phyloP scores from a whole-genome alignment of 495 filamentous ascomycete genomes.

The Neurospora hispaniola region DNA sequence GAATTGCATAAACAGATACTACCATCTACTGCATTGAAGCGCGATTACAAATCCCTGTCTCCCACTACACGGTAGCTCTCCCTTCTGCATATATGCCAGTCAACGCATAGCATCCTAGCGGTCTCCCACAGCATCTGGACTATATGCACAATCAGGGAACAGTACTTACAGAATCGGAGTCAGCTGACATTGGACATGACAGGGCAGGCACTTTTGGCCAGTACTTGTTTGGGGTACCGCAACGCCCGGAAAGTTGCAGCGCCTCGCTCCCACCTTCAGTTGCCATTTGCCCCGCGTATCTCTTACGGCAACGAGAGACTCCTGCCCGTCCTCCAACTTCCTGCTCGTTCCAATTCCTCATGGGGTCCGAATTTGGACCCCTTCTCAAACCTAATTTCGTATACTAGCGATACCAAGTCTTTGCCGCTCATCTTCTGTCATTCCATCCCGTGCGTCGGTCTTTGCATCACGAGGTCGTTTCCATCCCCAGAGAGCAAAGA shows the following conservation, averaged over 20 bases:
- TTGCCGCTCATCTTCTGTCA: background rate
- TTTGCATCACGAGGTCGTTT: background rate
- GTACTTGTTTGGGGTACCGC: background rate
- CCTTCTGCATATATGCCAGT: background rate
- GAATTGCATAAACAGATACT: background rate
- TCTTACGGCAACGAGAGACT: slow-evolving; percentile 2
- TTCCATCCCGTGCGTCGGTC: background rate
- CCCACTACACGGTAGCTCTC: background rate
- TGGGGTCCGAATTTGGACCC: slow-evolving; percentile 19
- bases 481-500: background rate
- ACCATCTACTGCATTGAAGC: background rate
- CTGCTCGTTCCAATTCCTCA: slow-evolving; percentile 3
- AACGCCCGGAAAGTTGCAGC: background rate
- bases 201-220: background rate
- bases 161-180: background rate
- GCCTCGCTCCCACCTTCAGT: background rate
- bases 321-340: background rate
- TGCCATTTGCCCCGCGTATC: slow-evolving; percentile 18
- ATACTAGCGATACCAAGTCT: background rate
- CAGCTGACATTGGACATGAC: background rate
- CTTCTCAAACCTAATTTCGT: slow-evolving; percentile 2
- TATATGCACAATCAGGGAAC: background rate
- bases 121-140: background rate
- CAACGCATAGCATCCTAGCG: background rate
- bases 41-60: background rate